Evolutionary conservation across 2,329 filamentous ascomycete genomes (phyloP), one percentile per base, ranked within the genome.

Genomic region (Thelonectria rubi): DNA sequence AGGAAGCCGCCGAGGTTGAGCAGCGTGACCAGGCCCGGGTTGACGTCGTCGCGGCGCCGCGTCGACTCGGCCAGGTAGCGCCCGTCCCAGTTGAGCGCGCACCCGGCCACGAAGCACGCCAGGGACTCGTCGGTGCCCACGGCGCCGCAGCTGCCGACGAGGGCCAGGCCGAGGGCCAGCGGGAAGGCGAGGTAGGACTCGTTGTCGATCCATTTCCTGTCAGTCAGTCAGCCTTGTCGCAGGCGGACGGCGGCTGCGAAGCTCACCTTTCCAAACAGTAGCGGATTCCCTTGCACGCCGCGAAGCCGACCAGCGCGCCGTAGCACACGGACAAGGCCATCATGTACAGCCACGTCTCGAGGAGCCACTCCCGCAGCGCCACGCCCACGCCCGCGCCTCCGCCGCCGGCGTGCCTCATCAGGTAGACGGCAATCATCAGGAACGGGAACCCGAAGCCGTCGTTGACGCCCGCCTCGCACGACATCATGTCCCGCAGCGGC

Each of bases 401-500:
- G 37, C 20, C 46, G 39, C n/a, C 17, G 10, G 83, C 82, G 61
- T 87, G 82, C 1, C 84, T 82, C 55, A 88, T 81, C 8, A 88
- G 77, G 42, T 84, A 85, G 1, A 82, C 80, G 0, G 85, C 84
- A 2, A 88, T 77, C 76, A 88, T 81, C 5, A 89, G 77, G 55
- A 88, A 88, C 0, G 86, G 86, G 48, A 88, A 88, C 0, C 84
- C 86, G 42, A 89, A 86, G 0, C 86, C 86, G 64, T 89, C 86
- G 63, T 88, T 88, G 3, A 82, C 82, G 7, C 86, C 87, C 3
- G 85, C 86, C 64, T 89, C 86, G 1, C 86, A 81, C 0, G 86
- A 88, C 18, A 89, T 88, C 58, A 88, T 84, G 64, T 88, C 85
- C 26, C 86, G 81, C 4, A 89, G 76, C 3, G 81, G 78, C 1